Evolutionary conservation across 495 filamentous ascomycete species (phyloP).

Genomic region (Podospora pseudocomata): DNA sequence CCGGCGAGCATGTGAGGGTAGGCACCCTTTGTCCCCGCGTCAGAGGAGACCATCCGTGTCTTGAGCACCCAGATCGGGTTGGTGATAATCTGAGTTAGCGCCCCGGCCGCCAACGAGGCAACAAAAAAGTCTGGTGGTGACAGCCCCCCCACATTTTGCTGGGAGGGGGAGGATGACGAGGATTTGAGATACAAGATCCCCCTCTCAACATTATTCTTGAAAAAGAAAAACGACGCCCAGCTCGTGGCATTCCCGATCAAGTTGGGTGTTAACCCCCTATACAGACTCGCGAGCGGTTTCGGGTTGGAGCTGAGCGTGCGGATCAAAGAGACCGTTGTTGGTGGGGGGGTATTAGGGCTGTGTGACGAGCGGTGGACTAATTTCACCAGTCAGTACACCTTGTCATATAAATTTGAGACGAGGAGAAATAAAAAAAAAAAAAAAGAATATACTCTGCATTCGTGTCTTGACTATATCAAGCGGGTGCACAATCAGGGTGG

Average conservation of each 20-base stretch:
- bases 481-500: constrained; percentile 79
- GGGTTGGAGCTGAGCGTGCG: constrained; percentile 40
- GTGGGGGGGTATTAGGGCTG: constrained; percentile 28
- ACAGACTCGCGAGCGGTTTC: constrained; percentile 61
- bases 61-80: constrained; percentile 99
- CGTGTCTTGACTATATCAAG: constrained; percentile 95
- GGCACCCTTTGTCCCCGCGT: constrained; percentile 66
- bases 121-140: constrained; percentile 77
- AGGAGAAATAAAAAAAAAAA: neutral
- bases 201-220: constrained; percentile 49
- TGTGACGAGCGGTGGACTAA: constrained; percentile 36
- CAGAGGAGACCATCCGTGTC: constrained; percentile 90
- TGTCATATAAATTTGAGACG: no score
- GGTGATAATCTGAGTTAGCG: constrained; percentile 71
- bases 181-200: constrained; percentile 27
- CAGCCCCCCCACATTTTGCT: constrained; percentile 31
- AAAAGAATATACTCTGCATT: constrained; percentile 64
- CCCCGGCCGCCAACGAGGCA: constrained; percentile 73
- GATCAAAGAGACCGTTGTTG: constrained; percentile 45
- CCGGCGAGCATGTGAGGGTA: constrained; percentile 76
- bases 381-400: no score
- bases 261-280: constrained; percentile 86
- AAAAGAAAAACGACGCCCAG: constrained; percentile 89
- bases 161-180: neutral
- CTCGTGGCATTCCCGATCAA: constrained; percentile 83